Evolutionary conservation across 768 basidiomycete species (phyloP), one percentile per base, ranked within the genome.

Genomic region (Clitopilus passeckerianus): DNA sequence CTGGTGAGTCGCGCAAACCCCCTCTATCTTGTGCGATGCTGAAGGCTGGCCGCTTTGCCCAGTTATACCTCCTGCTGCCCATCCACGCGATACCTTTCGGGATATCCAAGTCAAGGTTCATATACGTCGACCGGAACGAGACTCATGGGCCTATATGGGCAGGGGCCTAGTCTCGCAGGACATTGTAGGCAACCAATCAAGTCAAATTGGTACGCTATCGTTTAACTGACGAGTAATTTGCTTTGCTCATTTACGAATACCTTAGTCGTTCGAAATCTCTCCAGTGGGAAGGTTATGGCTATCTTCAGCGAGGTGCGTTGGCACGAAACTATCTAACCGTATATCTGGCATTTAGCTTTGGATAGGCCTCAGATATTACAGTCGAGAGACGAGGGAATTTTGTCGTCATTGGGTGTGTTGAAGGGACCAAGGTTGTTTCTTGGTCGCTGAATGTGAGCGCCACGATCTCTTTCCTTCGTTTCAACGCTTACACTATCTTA

Each of bases 311-410:
- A 91, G 78, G 90, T 87, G 57, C 61, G 81, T 71, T 12, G 3
- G 16, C 15, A 18, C 5, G 12, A 18, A 5, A 24, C 37, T 1
- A 14, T 20, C 20, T 54, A 41, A 12, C 37, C 2, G 37, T 15
- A 41, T 12, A 18, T 41, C n/a, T 18, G 37, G 5, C 15, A 10
- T 8, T 54, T 35, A 50, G 35, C 59, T 27, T 54, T 6, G 50
- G 34, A 20, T 59, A 90, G 87, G 68, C 77, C 22, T 84, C 83
- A 59, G 86, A 92, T 68, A 73, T 93, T 35, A 89, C 92, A 75
- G 91, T 90, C 16, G 91, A 93, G 73, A 90, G 90, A 72, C 83
- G 91, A 63, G 91, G 91, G 56, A 93, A 92, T 69, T 93, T 93
- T 67, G 86, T 93, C 20, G 90, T 93, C 24, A 82, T 93, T 57